These are phyloP conservation scores for Pythium myriotylum DNA, from an alignment of 352 stramenopile genomes.

Conservation along the genomic window DNA sequence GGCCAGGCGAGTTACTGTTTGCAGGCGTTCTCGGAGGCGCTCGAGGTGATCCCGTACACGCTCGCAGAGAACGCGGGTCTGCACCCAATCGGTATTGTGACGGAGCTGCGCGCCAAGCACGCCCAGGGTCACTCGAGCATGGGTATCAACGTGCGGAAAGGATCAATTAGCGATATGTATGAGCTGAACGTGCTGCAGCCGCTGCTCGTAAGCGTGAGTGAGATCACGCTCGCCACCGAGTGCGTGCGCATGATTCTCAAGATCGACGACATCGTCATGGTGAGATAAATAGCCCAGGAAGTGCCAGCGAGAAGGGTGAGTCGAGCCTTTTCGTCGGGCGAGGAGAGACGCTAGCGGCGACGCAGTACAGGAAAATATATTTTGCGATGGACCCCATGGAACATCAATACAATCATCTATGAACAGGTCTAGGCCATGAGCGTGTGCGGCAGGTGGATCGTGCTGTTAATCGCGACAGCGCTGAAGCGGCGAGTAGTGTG, in stretches of 20 bases:
- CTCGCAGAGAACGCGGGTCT: constrained; percentile 99
- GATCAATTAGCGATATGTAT: constrained; percentile 98
- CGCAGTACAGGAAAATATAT: background rate
- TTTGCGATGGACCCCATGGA: constrained; percentile 1
- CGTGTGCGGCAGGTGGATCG: constrained; percentile 48
- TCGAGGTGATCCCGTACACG: constrained; percentile 99
- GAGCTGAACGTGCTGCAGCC: constrained; percentile 98
- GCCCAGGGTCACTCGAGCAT: constrained; percentile 91
- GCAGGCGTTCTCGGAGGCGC: constrained; percentile 96
- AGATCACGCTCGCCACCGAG: constrained; percentile 98
- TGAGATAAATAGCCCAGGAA: constrained; percentile 68
- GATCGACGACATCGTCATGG: constrained; percentile 99
- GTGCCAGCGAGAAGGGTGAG: background rate
- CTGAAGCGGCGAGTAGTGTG: constrained; percentile 50
- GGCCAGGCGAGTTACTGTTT: constrained; percentile 97
- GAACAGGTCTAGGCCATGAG: constrained; percentile 22
- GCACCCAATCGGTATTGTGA: constrained; percentile 99
- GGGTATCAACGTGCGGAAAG: constrained; percentile 97
- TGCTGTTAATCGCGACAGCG: constrained; percentile 76
- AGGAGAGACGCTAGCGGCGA: background rate
- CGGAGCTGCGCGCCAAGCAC: constrained; percentile 93
- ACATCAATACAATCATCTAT: constrained; percentile 4
- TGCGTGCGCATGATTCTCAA: constrained; percentile 99
- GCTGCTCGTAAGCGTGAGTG: constrained; percentile 97
- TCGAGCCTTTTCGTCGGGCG: background rate